phyloP scores from a whole-genome alignment of 257 asterid genomes.

The Plantago major region DNA sequence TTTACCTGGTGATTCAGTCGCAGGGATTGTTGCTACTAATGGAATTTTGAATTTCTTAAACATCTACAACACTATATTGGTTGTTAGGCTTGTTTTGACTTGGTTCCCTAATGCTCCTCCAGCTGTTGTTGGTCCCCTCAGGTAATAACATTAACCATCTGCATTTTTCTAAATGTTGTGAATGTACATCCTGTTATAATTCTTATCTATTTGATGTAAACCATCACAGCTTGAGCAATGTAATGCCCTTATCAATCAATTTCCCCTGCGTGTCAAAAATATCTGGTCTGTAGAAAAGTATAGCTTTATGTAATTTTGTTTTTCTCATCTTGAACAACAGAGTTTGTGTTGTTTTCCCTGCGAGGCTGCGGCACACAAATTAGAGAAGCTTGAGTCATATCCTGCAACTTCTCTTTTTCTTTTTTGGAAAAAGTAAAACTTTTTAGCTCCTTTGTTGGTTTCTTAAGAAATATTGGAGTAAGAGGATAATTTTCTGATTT shows the following conservation, averaged over 20 bases:
- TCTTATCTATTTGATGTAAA: background rate
- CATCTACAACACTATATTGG: slow-evolving; percentile 73
- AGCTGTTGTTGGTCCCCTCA: slow-evolving; percentile 73
- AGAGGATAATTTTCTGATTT: background rate
- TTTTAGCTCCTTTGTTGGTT: background rate
- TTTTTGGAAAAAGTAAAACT: background rate
- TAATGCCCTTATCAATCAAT: too few species aligned
- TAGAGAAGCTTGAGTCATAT: too few species aligned
- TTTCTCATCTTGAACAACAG: background rate
- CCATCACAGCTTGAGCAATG: too few species aligned
- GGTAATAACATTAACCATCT: slow-evolving; percentile 34
- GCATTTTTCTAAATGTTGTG: background rate
- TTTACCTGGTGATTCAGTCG: slow-evolving; percentile 82
- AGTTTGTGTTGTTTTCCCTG: too few species aligned
- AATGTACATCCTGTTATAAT: background rate
- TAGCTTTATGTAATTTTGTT: background rate
- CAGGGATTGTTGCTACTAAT: slow-evolving; percentile 67
- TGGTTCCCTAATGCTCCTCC: slow-evolving; percentile 97
- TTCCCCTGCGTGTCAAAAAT: too few species aligned
- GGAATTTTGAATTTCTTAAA: slow-evolving; percentile 72
- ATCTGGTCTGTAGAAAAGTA: background rate
- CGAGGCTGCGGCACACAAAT: too few species aligned
- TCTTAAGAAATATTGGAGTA: background rate
- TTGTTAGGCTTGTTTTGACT: slow-evolving; percentile 78
- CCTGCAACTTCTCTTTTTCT: background rate